Percentiles rank a stretch among this genome's conserved stretches.
Evolutionary conservation across 371 early-diverging fungal genomes (phyloP).

Genomic region (Apophysomyces variabilis): DNA sequence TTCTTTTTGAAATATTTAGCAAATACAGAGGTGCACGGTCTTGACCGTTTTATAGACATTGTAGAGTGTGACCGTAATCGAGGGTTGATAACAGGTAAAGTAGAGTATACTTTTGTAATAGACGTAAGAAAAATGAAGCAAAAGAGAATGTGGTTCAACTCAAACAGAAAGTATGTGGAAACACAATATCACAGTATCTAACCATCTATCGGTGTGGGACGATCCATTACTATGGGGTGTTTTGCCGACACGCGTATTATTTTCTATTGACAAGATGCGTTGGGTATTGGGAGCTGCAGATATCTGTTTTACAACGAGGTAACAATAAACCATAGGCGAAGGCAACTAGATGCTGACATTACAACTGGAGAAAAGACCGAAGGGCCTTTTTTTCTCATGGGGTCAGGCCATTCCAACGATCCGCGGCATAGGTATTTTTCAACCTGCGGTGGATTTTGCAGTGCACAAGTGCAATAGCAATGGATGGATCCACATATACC

Average conservation of each 20-base stretch:
- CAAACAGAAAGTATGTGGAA: background rate
- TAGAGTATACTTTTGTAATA: background rate
- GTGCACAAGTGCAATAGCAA: slow-evolving; percentile 44
- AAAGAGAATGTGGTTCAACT: background rate
- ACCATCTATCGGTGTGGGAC: slow-evolving; percentile 66
- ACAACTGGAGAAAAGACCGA: slow-evolving; percentile 32
- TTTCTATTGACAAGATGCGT: slow-evolving; percentile 61
- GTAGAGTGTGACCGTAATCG: slow-evolving; percentile 61
- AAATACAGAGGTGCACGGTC: slow-evolving; percentile 54
- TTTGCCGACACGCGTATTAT: slow-evolving; percentile 57
- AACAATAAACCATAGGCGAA: slow-evolving; percentile 17
- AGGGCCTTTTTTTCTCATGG: slow-evolving; percentile 72
- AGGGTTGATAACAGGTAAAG: slow-evolving; percentile 70
- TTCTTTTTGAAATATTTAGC: slow-evolving; percentile 59
- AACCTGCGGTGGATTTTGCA: slow-evolving; percentile 82
- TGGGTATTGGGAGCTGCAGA: slow-evolving; percentile 91
- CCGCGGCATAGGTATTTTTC: slow-evolving; percentile 86
- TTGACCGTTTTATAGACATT: slow-evolving; percentile 61
- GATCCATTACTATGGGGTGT: slow-evolving; percentile 87
- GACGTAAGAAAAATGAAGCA: too few relatives aligned
- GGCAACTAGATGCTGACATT: background rate
- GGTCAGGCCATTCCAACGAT: slow-evolving; percentile 86
- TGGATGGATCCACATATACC: slow-evolving; percentile 80
- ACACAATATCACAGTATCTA: slow-evolving; percentile 39
- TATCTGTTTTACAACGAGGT: slow-evolving; percentile 77